phyloP scores from a whole-genome alignment of 2,329 filamentous ascomycete genomes.

The Talaromyces sp. region DNA sequence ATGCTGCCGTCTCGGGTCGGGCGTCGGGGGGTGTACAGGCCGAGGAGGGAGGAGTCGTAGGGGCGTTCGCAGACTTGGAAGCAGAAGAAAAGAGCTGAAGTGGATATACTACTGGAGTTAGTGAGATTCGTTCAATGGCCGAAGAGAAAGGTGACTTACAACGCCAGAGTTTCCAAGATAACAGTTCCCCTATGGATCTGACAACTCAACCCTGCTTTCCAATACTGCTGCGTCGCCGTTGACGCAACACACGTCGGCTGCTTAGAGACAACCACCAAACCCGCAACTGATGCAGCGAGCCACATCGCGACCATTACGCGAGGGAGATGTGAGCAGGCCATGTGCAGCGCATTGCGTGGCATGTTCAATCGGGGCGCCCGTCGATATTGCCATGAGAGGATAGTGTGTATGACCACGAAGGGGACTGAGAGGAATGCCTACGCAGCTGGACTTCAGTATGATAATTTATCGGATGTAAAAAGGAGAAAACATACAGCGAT shows the following conservation, averaged over 20 bases:
- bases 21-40: conserved; percentile 29
- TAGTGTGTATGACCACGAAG: conserved; percentile 34
- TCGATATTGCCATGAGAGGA: conserved; percentile 40
- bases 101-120: conserved; percentile 26
- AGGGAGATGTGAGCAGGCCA: conserved; percentile 34
- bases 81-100: conserved; percentile 38
- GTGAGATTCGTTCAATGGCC: not conserved
- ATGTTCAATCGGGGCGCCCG: conserved; percentile 29
- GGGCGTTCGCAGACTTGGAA: conserved; percentile 36
- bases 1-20: conserved; percentile 29
- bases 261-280: conserved; percentile 35
- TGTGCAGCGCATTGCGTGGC: conserved; percentile 32
- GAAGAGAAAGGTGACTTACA: conserved; percentile 27
- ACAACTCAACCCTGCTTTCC: conserved; percentile 37
- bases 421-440: conserved; percentile 38
- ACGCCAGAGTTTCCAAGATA: conserved; percentile 32
- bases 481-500: conserved; percentile 27
- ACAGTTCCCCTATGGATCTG: conserved; percentile 34
- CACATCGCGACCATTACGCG: conserved; percentile 36
- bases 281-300: conserved; percentile 37
- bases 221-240: conserved; percentile 26
- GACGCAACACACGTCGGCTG: conserved; percentile 33
- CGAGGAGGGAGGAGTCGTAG: conserved; percentile 37
- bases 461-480: too few relatives aligned
- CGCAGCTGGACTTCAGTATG: not conserved